Evolutionary conservation across 768 basidiomycete genomes (phyloP).

Genomic region (Favolaschia claudopus): DNA sequence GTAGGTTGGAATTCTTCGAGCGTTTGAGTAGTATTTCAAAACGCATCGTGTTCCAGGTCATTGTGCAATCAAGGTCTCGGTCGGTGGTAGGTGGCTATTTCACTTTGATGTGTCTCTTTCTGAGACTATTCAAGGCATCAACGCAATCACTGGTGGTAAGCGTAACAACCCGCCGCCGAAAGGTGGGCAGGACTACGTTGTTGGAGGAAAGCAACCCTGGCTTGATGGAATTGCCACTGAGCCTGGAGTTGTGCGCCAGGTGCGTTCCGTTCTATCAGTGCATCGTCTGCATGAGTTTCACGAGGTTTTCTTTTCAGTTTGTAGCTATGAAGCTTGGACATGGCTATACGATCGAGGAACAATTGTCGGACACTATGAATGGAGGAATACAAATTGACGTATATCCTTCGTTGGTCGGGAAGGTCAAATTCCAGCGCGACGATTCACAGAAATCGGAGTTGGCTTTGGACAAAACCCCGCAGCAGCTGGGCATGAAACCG

Average conservation of each 20-base stretch:
- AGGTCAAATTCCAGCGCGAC: not conserved
- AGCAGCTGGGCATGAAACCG: too few species aligned
- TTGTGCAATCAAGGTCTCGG: too few species aligned
- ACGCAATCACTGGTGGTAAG: conserved; percentile 1
- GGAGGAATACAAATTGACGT: conserved; percentile 2
- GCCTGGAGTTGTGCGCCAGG: conserved; percentile 4
- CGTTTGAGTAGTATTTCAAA: too few species aligned
- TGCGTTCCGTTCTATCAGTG: not conserved
- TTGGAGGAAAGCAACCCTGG: not conserved
- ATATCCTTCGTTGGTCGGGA: not conserved
- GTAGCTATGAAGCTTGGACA: not conserved
- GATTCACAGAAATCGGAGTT: too few species aligned
- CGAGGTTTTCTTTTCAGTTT: not conserved
- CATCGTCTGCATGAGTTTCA: too few species aligned
- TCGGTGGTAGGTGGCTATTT: too few species aligned
- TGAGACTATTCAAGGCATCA: too few species aligned
- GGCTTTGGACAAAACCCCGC: too few species aligned
- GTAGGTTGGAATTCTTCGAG: not conserved
- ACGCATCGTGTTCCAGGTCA: too few species aligned
- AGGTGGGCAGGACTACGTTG: not conserved
- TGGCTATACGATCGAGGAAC: conserved; percentile 8
- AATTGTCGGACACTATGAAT: not conserved
- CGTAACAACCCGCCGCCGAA: not conserved
- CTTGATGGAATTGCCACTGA: not conserved
- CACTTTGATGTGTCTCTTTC: too few species aligned